Conservation (phyloP, 2,329 filamentous ascomycete species). For the Nectriaceae sp. region DNA sequence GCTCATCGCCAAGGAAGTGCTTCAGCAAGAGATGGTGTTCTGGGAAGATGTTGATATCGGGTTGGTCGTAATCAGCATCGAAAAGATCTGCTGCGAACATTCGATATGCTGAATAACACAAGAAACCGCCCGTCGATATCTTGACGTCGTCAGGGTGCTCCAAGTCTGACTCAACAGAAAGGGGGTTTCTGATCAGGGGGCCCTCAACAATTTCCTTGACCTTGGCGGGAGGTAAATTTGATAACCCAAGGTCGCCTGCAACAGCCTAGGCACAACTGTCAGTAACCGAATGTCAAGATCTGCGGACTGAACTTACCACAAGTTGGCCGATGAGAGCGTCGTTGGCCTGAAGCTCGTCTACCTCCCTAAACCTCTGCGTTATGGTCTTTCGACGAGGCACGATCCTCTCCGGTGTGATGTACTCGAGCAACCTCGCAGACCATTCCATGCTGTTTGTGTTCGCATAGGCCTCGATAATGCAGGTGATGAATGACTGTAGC, state of each 20-base stretch:
- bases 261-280: conserved; percentile 50
- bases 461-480: conserved; percentile 73
- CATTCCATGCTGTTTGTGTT: conserved; percentile 61
- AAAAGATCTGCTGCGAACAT: conserved; percentile 65
- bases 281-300: conserved; percentile 5
- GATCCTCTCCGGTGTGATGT: conserved; percentile 63
- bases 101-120: conserved; percentile 63
- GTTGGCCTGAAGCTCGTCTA: conserved; percentile 60
- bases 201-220: conserved; percentile 47
- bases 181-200: conserved; percentile 45
- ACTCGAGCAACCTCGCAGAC: conserved; percentile 68
- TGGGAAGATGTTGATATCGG: conserved; percentile 60
- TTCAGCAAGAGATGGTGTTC: conserved; percentile 57
- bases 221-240: conserved; percentile 45
- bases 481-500: conserved; percentile 76
- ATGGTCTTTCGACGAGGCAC: conserved; percentile 63
- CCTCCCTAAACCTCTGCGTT: conserved; percentile 64
- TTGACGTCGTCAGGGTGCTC: conserved; percentile 53
- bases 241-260: conserved; percentile 61
- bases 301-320: conserved; percentile 50
- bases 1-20: conserved; percentile 53
- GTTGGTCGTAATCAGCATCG: conserved; percentile 53
- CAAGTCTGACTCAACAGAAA: conserved; percentile 48
- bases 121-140: conserved; percentile 59
- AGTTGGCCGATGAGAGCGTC: conserved; percentile 73